These are phyloP conservation scores for Dactylellina drechsleri DNA, from an alignment of 2,329 filamentous ascomycete species.

Conservation along the genomic window DNA sequence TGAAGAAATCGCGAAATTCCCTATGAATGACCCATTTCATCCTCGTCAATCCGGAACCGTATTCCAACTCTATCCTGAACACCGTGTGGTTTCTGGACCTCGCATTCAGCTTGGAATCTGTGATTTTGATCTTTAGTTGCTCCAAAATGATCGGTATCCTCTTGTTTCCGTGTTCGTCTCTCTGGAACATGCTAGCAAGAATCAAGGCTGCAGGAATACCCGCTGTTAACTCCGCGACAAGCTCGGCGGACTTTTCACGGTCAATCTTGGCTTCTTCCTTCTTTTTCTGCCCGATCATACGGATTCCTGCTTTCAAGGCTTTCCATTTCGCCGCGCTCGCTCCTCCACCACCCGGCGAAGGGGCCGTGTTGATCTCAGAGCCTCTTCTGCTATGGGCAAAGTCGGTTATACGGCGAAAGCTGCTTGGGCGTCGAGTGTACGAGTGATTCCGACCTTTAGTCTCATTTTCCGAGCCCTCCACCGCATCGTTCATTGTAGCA, in stretches of 20 bases:
- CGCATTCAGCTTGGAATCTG: constrained; percentile 71
- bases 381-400: constrained; percentile 62
- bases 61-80: constrained; percentile 92
- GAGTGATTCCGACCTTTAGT: constrained; percentile 28
- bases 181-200: constrained; percentile 95
- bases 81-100: constrained; percentile 76
- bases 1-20: constrained; percentile 87
- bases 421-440: constrained; percentile 44
- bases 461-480: constrained; percentile 59
- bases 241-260: constrained; percentile 91
- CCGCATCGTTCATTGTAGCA: constrained; percentile 65
- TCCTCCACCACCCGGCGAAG: constrained; percentile 62
- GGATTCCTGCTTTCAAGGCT: constrained; percentile 88
- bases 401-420: constrained; percentile 65
- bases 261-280: constrained; percentile 87
- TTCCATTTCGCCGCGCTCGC: constrained; percentile 83
- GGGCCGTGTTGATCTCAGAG: constrained; percentile 57
- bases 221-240: constrained; percentile 93
- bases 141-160: constrained; percentile 94
- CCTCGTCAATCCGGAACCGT: constrained; percentile 90
- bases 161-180: constrained; percentile 94
- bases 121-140: constrained; percentile 88
- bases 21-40: constrained; percentile 97
- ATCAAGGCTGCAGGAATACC: constrained; percentile 93
- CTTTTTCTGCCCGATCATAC: constrained; percentile 76